Base-by-base conservation (phyloP, 768 basidiomycete species). In the Leccinum variicolor region DNA sequence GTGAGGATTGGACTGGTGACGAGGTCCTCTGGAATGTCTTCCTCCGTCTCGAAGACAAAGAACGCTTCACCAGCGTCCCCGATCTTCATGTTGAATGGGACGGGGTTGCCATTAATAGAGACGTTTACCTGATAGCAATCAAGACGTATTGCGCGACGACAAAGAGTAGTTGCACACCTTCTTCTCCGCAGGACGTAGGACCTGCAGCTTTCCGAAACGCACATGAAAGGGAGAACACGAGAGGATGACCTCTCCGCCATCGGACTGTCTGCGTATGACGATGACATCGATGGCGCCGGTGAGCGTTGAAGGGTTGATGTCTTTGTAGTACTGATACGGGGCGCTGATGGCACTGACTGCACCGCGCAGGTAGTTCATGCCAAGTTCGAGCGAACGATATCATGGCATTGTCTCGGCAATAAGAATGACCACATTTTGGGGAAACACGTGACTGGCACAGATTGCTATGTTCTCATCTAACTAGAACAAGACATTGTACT, bases 281-380 rank as follows among this genome's bases (percentile, higher is more conserved):
- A 99, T 94, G 74, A 99, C 92, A 81, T 99, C 96, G 81, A 98
- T 97, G 46, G 97, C 97, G 47, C 97, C 96, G 4, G 95, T 97
- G 57, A 99, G 84, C 0, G 97, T 99, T 0, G 96, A 88, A 0
- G 97, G 94, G 66, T 99, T 99, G 61, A 97, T 91, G 56, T 92
- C 91, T 73, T 86, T 90, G 80, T 94, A 94, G 77, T 93, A 94
- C 59, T 90, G 89, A 70, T 92, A 92, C 14, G 90, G 90, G 13
- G 89, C 91, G 72, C 85, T 89, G 69, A 92, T 90, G 43, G 89
- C 89, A 68, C 77, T 89, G 70, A 92, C 86, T 23, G 91, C 90
- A 60, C 91, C 91, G 63, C 91, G 86, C 69, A 94, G 76, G 73
- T 93, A 94, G 77, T 93, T 92, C 92, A 94, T 94, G 58, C 21